Conservation (phyloP, 495 filamentous ascomycete species). For the Massariosphaeria phaeospora region DNA sequence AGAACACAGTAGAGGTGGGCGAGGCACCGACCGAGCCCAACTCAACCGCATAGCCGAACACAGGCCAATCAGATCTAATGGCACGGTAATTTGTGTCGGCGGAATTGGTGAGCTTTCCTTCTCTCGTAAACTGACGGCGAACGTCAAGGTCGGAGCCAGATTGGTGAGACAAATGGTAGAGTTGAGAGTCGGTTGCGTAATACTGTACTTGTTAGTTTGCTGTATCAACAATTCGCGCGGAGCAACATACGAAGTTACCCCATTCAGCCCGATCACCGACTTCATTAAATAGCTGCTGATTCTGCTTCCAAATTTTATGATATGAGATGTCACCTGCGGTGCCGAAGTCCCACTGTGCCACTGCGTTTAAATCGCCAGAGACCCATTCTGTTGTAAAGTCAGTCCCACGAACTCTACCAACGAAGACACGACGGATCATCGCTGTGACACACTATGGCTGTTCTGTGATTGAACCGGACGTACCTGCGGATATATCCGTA, state of each 20-base stretch:
- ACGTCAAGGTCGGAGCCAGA: constrained; percentile 49
- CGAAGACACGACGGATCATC: no score
- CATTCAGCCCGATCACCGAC: constrained; percentile 73
- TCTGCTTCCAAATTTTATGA: constrained; percentile 57
- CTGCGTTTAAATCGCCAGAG: constrained; percentile 48
- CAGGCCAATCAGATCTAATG: constrained; percentile 51
- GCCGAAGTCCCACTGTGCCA: constrained; percentile 54
- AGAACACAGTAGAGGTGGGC: constrained; percentile 46
- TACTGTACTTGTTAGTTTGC: constrained; percentile 44
- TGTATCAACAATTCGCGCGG: background rate
- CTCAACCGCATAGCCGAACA: constrained; percentile 52
- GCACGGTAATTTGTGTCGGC: constrained; percentile 51
- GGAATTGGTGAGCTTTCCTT: constrained; percentile 41
- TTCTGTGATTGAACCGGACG: constrained; percentile 25
- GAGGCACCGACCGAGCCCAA: constrained; percentile 45
- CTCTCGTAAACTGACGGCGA: constrained; percentile 39
- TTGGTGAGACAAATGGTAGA: constrained; percentile 41
- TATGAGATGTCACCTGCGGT: constrained; percentile 46
- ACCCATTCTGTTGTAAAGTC: constrained; percentile 49
- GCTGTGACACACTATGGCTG: constrained; percentile 25
- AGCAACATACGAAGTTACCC: constrained; percentile 63
- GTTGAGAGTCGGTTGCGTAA: constrained; percentile 48
- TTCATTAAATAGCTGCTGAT: constrained; percentile 66
- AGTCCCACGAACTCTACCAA: no score
- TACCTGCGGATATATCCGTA: constrained; percentile 57